Evolutionary conservation across 352 stramenopile species (phyloP), one percentile per base, ranked within the genome.

Genomic region (Phytopythium boreale): DNA sequence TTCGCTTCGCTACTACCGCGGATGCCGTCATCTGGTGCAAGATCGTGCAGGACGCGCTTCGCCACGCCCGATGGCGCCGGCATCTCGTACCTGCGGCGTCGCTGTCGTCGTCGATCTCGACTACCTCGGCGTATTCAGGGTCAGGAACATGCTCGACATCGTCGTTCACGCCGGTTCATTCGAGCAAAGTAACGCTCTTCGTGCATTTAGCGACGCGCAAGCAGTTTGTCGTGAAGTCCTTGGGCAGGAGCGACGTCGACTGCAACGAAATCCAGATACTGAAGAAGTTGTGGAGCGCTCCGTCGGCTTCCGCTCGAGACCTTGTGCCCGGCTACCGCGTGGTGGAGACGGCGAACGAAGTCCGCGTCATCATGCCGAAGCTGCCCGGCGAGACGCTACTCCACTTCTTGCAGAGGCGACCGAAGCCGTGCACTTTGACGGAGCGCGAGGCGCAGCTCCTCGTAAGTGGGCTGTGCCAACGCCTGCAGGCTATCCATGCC

Each of bases 401-500:
- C 1, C 63, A 79, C 53, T 68, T 81, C 11, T 47, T 91, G 11
- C 71, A 65, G 0, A 43, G 68, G 19, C 64, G 62, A 39, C 37
- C 64, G 5, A 56, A 43, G 11, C 63, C 59, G 49, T 58, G 59
- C 5, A 50, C 41, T 17, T 43, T 90, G 11, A 63, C 50, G 15
- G 71, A 86, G 51, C 20, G n/a, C 7, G 66, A 83, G 1, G 87
- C 91, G 1, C 75, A 81, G 29, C 78, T 87, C 36, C 36, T 80
- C 11, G 19, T 71, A 0, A 11, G 31, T 20, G 26, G 55, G 12
- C 72, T 90, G 31, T 79, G 97, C 3, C 70, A 93, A 57, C 82
- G 87, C 31, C 73, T 99, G n/a, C 76, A 85, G 26, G 97, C 96
- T 64, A 84, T 99, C 19, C 96, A 99, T 69, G 70, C 66, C 10